A percentile compares a stretch with the other conserved stretches of the same genome.
These are phyloP conservation scores for Apiotrichum laibachii DNA, from an alignment of 1,284 basidiomycete genomes.

Conservation along the genomic window DNA sequence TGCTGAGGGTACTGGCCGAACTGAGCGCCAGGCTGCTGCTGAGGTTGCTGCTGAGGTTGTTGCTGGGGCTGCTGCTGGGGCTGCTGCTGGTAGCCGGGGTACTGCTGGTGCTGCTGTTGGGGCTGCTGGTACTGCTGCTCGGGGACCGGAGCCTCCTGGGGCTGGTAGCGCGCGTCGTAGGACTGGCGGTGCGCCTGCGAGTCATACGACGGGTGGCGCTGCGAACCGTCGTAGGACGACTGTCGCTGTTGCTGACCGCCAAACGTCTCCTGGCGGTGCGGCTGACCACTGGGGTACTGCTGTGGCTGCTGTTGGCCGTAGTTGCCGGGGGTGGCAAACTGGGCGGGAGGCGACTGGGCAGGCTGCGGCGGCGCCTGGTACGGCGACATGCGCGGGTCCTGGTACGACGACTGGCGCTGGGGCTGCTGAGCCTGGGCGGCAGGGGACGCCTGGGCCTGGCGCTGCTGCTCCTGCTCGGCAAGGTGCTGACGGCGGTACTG, in stretches of 20 bases:
- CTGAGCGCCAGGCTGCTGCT: background rate
- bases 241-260: background rate
- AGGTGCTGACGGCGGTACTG: constrained; percentile 50
- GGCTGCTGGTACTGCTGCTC: constrained; percentile 6
- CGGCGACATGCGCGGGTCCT: constrained; percentile 4
- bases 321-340: background rate
- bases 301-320: constrained; percentile 33
- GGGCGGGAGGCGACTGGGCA: constrained; percentile 7
- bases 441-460: constrained; percentile 32
- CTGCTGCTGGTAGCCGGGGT: background rate
- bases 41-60: constrained; percentile 20
- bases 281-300: constrained; percentile 20
- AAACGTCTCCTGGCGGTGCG: no score
- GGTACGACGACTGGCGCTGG: constrained; percentile 15
- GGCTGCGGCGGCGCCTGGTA: constrained; percentile 4
- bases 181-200: constrained; percentile 1
- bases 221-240: background rate
- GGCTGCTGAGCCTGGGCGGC: constrained; percentile 25
- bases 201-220: constrained; percentile 5
- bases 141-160: constrained; percentile 4
- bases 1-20: constrained; percentile 5
- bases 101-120: constrained; percentile 4
- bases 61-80: constrained; percentile 15
- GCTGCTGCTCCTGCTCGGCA: constrained; percentile 35
- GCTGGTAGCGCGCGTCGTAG: constrained; percentile 3